Evolutionary conservation across 306 rosid genomes (phyloP).

Genomic region (Glycine soja): DNA sequence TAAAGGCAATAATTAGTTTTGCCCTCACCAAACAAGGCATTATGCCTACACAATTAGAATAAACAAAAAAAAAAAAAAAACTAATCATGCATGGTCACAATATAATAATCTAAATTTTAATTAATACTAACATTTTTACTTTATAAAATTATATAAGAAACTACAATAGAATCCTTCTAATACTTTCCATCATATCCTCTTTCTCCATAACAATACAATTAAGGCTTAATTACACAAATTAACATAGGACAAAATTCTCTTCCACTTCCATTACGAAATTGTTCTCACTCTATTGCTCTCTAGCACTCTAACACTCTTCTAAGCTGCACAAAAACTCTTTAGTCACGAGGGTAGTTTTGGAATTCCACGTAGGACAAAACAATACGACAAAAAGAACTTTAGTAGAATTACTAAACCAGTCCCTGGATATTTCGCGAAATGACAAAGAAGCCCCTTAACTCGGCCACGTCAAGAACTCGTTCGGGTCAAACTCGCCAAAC

Average conservation of each 20-base stretch:
- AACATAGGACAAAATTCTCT: slow-evolving; percentile 37
- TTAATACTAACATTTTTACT: background rate
- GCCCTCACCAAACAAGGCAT: slow-evolving; percentile 22
- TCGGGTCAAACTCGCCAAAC: slow-evolving; percentile 76
- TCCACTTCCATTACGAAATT: background rate
- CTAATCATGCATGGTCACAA: background rate
- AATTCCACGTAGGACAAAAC: background rate
- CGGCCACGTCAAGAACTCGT: slow-evolving; percentile 64
- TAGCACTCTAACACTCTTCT: slow-evolving; percentile 38
- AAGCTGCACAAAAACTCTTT: slow-evolving; percentile 17
- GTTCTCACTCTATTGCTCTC: slow-evolving; percentile 31
- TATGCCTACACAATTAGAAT: slow-evolving; percentile 7
- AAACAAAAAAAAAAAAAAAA: background rate
- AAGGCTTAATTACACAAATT: slow-evolving; percentile 37
- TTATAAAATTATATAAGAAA: background rate
- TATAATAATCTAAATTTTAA: background rate
- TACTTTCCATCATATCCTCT: background rate
- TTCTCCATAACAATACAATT: slow-evolving; percentile 18
- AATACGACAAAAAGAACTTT: background rate
- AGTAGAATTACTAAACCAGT: slow-evolving; percentile 35
- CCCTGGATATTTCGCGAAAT: background rate
- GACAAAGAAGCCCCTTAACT: slow-evolving; percentile 28
- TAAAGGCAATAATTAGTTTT: slow-evolving; percentile 22
- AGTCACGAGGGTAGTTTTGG: slow-evolving; percentile 44
- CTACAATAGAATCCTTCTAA: slow-evolving; percentile 15